A percentile compares a stretch with the other conserved stretches of the same genome.
Evolutionary conservation across 768 basidiomycete species (phyloP).

Genomic region (Russula foetens): DNA sequence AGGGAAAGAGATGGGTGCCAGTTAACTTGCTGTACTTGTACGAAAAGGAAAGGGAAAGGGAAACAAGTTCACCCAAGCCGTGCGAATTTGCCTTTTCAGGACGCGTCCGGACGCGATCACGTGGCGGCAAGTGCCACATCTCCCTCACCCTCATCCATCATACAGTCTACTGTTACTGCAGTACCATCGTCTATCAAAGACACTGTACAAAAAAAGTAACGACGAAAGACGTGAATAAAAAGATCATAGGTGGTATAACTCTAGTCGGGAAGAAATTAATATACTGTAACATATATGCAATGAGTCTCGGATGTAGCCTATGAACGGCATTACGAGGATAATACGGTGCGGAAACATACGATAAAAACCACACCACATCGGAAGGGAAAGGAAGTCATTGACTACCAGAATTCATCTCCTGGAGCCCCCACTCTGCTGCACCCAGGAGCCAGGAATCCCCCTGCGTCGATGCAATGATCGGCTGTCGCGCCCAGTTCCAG

Average conservation of each 20-base stretch:
- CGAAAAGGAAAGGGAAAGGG: constrained; percentile 7
- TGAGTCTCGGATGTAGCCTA: background rate
- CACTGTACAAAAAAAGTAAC: too few species aligned
- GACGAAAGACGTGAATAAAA: too few species aligned
- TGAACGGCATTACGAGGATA: background rate
- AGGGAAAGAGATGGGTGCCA: constrained; percentile 11
- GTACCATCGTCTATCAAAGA: too few species aligned
- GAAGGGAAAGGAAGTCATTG: too few species aligned
- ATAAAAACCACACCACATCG: background rate
- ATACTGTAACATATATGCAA: background rate
- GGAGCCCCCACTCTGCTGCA: background rate
- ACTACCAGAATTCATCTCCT: background rate
- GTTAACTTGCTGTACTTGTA: constrained; percentile 18
- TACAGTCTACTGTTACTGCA: too few species aligned
- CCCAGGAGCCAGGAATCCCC: constrained; percentile 13
- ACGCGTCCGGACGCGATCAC: constrained; percentile 23
- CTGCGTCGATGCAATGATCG: constrained; percentile 3
- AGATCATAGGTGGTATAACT: background rate
- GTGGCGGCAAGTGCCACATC: background rate
- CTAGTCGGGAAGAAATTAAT: constrained; percentile 2
- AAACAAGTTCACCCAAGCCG: constrained; percentile 10
- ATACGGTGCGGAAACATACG: background rate
- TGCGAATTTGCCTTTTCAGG: constrained; percentile 21
- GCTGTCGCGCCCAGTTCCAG: background rate
- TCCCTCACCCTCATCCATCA: background rate